A percentile compares a stretch with the other conserved stretches of the same genome.
Conservation (phyloP, 768 basidiomycete genomes). For the Tylopilus subfusipes region DNA sequence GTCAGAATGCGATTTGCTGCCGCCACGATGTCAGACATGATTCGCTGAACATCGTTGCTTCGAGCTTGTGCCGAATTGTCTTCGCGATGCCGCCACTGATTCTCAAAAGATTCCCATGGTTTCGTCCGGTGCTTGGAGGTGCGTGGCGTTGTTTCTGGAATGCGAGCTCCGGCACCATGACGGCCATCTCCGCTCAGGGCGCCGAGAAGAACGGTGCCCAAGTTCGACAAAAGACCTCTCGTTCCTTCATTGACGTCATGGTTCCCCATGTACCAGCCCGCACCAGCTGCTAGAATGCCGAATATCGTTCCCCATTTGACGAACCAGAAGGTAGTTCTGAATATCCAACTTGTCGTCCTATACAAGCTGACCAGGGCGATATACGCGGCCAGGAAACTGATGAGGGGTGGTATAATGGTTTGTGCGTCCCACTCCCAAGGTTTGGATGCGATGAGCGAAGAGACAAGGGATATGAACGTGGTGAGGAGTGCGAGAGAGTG, state of each 20-base stretch:
- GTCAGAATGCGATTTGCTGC: constrained; percentile 29
- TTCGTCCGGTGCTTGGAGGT: constrained; percentile 36
- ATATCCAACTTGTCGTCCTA: constrained; percentile 72
- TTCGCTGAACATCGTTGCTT: constrained; percentile 39
- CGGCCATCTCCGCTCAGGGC: constrained; percentile 38
- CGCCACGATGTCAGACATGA: constrained; percentile 44
- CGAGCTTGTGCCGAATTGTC: constrained; percentile 17
- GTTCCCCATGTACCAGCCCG: constrained; percentile 52
- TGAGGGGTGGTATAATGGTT: constrained; percentile 66
- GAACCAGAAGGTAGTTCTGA: constrained; percentile 64
- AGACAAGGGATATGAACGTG: constrained; percentile 46
- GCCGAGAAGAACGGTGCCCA: constrained; percentile 43
- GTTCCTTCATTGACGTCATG: constrained; percentile 33
- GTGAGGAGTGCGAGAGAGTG: constrained; percentile 49
- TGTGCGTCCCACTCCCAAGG: constrained; percentile 66
- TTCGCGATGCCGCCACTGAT: constrained; percentile 52
- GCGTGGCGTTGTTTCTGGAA: constrained; percentile 14
- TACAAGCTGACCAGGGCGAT: constrained; percentile 74
- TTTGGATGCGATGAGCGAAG: constrained; percentile 45
- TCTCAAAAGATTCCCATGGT: constrained; percentile 65
- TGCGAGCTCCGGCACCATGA: constrained; percentile 28
- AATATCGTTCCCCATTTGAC: constrained; percentile 75
- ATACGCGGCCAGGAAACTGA: constrained; percentile 70
- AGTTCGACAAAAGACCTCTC: constrained; percentile 34
- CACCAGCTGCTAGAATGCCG: constrained; percentile 47